Base-by-base conservation (phyloP, 306 rosid species). In the Rubus idaeus region DNA sequence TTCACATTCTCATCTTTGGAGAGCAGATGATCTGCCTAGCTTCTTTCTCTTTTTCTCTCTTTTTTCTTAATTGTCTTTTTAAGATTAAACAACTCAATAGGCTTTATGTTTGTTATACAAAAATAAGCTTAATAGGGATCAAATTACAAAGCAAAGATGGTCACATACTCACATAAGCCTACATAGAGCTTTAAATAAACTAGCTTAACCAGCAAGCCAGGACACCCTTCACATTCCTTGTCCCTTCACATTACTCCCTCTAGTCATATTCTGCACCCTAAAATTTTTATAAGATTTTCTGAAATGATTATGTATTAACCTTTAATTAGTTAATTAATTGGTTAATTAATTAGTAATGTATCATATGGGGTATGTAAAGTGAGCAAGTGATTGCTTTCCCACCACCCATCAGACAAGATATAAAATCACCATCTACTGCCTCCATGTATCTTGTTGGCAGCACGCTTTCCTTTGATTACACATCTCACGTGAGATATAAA, bases 211-310 rank as follows among this genome's bases (percentile, higher is more conserved):
- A 65, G 49, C 26, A 65, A 65, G 18, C 3, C 39, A 51, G 69
- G 70, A 74, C 77, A 74, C 39, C 77, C 77, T 60, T 74, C 69
- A 44, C 68, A 58, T 21, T 44, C 30, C 69, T 58, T 74, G 69
- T 60, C 77, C 46, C 69, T 45, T 58, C 69, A 16, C 57, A 60
- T 58, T 14, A 16, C 23, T 58, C 57, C 57, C 7, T 55, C 55
- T 46, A 30, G 40, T 56, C 40, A 57, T 23, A 35, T 56, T 49
- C 55, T 65, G 30, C 11, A 45, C 77, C 35, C 68, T 7, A 40
- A 73, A 40, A 16, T 10, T 37, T 13, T 20, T 71, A 18, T 18
- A 10, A 39, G 49, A 41, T 55, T 55, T 30, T 40, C 18, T 53
- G 23, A 10, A 42, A 57, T 57, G 77, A 73, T 49, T 68, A 11